Evolutionary conservation across 2,329 filamentous ascomycete genomes (phyloP).

Genomic region (Xylariales sp.): DNA sequence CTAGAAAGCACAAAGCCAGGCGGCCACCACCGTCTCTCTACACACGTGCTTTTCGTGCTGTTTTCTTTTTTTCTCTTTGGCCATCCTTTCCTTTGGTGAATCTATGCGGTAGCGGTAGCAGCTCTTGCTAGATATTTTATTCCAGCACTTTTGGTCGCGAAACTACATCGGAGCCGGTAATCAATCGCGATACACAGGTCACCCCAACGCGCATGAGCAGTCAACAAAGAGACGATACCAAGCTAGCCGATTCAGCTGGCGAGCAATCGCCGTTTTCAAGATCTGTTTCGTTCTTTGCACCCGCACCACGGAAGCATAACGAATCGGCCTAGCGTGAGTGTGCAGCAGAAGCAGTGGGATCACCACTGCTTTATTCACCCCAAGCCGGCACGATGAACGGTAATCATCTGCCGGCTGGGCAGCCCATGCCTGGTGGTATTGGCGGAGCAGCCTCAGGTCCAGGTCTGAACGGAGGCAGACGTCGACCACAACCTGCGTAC

Average conservation of each 20-base stretch:
- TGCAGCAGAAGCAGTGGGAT: constrained; percentile 46
- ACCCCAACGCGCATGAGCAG: constrained; percentile 35
- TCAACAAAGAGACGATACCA: constrained; percentile 14
- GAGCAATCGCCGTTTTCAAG: constrained; percentile 17
- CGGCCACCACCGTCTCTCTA: constrained; percentile 6
- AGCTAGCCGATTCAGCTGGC: constrained; percentile 14
- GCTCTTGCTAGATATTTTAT: constrained; percentile 9
- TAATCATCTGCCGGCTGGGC: constrained; percentile 82
- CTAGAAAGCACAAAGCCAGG: constrained; percentile 3
- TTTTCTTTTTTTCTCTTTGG: constrained; percentile 5
- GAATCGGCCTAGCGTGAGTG: constrained; percentile 4
- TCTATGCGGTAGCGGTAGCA: constrained; percentile 13
- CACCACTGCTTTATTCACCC: constrained; percentile 54
- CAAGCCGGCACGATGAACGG: constrained; percentile 81
- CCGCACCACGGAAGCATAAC: constrained; percentile 23
- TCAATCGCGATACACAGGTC: constrained; percentile 34
- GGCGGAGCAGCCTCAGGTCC: constrained; percentile 47
- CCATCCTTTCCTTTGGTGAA: constrained; percentile 17
- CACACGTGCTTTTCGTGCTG: constrained; percentile 31
- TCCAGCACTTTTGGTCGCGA: constrained; percentile 31
- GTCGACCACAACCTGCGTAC: constrained; percentile 53
- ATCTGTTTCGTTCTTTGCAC: constrained; percentile 7
- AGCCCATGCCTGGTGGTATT: constrained; percentile 63
- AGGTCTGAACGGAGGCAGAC: constrained; percentile 51
- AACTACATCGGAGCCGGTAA: constrained; percentile 44